Percentiles rank a stretch among this genome's conserved stretches.
Evolutionary conservation across 257 asterid species (phyloP).

Genomic region (Ocimum tenuiflorum): DNA sequence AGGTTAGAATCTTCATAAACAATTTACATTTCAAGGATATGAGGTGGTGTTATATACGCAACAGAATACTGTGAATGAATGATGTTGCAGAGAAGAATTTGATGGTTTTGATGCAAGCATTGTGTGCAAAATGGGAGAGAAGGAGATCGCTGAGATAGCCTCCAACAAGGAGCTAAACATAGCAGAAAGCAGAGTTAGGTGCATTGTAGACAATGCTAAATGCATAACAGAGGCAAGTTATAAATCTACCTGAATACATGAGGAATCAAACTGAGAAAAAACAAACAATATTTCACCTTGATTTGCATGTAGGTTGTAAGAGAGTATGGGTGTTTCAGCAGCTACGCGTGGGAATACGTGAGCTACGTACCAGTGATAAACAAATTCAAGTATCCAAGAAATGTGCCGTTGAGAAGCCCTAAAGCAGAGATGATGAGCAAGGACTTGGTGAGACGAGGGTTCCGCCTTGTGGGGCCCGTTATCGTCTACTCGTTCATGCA

Average conservation of each 20-base stretch:
- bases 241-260: background rate
- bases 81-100: constrained; percentile 50
- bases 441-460: constrained; percentile 71
- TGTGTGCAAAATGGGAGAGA: constrained; percentile 73
- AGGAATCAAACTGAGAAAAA: too few relatives aligned
- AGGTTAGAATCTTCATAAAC: constrained; percentile 29
- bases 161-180: constrained; percentile 52
- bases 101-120: constrained; percentile 56
- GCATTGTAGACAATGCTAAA: constrained; percentile 82
- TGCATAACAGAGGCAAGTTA: constrained; percentile 65
- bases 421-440: constrained; percentile 86
- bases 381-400: constrained; percentile 60
- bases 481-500: constrained; percentile 90
- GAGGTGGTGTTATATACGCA: background rate
- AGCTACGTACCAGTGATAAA: constrained; percentile 69
- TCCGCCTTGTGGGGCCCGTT: constrained; percentile 85
- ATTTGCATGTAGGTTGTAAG: constrained; percentile 40
- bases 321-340: constrained; percentile 78
- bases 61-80: background rate
- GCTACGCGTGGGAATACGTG: constrained; percentile 74
- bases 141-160: constrained; percentile 48
- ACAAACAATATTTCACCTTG: too few relatives aligned
- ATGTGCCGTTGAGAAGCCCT: constrained; percentile 74
- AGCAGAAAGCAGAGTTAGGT: constrained; percentile 71
- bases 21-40: background rate